These are phyloP conservation scores for Claviceps sp. DNA, from an alignment of 2,329 filamentous ascomycete species.

Conservation along the genomic window DNA sequence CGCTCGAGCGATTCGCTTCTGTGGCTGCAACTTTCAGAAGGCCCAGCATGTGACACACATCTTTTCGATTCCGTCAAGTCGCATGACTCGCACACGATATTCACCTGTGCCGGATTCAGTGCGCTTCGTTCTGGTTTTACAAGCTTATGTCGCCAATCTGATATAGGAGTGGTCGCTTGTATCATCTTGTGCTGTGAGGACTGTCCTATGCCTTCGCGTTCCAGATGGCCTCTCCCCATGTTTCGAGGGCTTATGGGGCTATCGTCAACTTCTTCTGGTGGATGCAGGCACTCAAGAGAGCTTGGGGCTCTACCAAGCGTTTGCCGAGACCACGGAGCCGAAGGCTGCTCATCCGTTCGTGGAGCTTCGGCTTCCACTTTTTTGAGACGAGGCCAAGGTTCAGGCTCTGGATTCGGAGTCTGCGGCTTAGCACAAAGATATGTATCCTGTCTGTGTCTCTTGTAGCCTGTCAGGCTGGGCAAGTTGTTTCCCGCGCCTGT, in stretches of 20 bases:
- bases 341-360: neutral
- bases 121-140: neutral
- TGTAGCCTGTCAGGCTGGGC: slow-evolving; percentile 7
- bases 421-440: slow-evolving; percentile 5
- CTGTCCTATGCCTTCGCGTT: neutral
- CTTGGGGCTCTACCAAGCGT: slow-evolving; percentile 5
- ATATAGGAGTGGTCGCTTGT: slow-evolving; percentile 2
- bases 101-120: neutral
- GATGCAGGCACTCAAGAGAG: neutral
- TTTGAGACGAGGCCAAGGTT: slow-evolving; percentile 8
- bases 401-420: neutral
- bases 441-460: slow-evolving; percentile 7
- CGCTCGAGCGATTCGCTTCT: neutral
- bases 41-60: neutral
- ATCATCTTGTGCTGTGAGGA: neutral
- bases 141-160: slow-evolving; percentile 7
- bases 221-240: neutral
- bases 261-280: neutral
- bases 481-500: slow-evolving; percentile 1
- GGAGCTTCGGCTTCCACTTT: slow-evolving; percentile 1
- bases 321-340: slow-evolving; percentile 3
- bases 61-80: slow-evolving; percentile 1
- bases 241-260: neutral
- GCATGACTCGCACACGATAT: slow-evolving; percentile 7
- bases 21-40: slow-evolving; percentile 1